Base-by-base conservation (phyloP, 2,329 filamentous ascomycete genomes). In the Aspergillus ibericus region DNA sequence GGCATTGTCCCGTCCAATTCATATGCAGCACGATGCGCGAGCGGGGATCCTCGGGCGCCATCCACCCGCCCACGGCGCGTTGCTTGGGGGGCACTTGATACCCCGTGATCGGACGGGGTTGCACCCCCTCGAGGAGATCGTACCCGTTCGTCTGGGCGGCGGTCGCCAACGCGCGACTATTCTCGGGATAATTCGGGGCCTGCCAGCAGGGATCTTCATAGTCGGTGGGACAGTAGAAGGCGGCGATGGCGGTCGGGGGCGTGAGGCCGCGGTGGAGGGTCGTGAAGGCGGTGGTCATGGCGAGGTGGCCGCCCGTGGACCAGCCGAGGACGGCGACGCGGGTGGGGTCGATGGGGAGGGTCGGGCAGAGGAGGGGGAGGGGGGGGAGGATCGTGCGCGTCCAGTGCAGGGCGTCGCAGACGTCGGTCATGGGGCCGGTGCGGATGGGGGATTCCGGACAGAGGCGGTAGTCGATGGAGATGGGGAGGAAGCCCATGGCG, bases 381-480 rank as follows among this genome's bases (percentile, higher is more conserved):
- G 77, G 7, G 0, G 35, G 5, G 1, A 44, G 8, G 15, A 10
- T 1, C 6, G 5, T 47, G 5, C 40, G 20, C 4, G 34, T 20
- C 53, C 53, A 55, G 32, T 16, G 4, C 8, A 25, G 27, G 4
- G 79, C 80, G 57, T 81, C 76, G 20, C 68, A 60, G 0, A 75
- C 68, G 57, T 83, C 81, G 1, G 58, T 55, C 65, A 83, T 77
- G 0, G 81, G 72, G 0, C 82, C 82, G 1, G 81, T 74, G 3
- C 68, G 8, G 0, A 83, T 59, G 5, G 61, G 76, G 0, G 74
- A 66, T 54, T 84, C 80, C 0, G 82, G 82, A 52, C 81, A 83
- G 1, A 84, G 73, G 0, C 81, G 70, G 60, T 83, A 81, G 63
- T 84, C 82, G 0, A 83, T 53, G 59, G 77, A 80, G 10, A 84